Conservation (phyloP, 306 rosid genomes). For the Alnus glutinosa region DNA sequence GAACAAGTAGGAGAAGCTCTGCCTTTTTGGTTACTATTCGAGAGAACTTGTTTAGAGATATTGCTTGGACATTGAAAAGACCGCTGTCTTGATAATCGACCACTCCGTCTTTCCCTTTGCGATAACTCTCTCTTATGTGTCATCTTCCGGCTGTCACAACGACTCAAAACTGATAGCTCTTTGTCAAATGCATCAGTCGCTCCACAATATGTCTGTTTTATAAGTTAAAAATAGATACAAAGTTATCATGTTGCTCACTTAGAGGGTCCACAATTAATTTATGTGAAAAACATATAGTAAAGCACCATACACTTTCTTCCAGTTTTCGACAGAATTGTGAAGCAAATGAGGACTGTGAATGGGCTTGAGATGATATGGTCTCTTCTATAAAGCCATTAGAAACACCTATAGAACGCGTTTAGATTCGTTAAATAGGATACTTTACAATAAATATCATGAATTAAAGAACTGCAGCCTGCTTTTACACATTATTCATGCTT, state of each 20-base stretch:
- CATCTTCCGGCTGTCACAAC: conserved; percentile 34
- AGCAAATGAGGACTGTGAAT: conserved; percentile 41
- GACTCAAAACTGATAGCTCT: conserved; percentile 51
- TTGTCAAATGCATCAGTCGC: conserved; percentile 36
- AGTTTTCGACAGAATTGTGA: conserved; percentile 49
- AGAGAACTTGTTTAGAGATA: conserved; percentile 30
- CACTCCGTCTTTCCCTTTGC: conserved; percentile 37
- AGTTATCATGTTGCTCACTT: conserved; percentile 20
- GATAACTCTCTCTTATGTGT: conserved; percentile 32
- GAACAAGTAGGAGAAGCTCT: conserved; percentile 36
- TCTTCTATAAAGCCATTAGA: conserved; percentile 42
- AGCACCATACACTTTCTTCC: conserved; percentile 55
- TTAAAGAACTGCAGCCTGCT: not conserved
- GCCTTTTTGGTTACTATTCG: conserved; percentile 36
- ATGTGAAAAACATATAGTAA: conserved; percentile 20
- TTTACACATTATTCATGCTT: conserved; percentile 23
- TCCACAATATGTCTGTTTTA: conserved; percentile 50
- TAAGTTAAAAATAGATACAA: conserved; percentile 27
- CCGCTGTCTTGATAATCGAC: conserved; percentile 38
- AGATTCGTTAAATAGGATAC: conserved; percentile 22
- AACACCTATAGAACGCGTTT: conserved; percentile 46
- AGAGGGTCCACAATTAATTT: conserved; percentile 24
- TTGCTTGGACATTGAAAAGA: conserved; percentile 34
- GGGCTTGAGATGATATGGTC: conserved; percentile 33
- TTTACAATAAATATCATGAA: conserved; percentile 10